phyloP scores from a whole-genome alignment of 2,329 filamentous ascomycete species.

The Cordyceps sp. region DNA sequence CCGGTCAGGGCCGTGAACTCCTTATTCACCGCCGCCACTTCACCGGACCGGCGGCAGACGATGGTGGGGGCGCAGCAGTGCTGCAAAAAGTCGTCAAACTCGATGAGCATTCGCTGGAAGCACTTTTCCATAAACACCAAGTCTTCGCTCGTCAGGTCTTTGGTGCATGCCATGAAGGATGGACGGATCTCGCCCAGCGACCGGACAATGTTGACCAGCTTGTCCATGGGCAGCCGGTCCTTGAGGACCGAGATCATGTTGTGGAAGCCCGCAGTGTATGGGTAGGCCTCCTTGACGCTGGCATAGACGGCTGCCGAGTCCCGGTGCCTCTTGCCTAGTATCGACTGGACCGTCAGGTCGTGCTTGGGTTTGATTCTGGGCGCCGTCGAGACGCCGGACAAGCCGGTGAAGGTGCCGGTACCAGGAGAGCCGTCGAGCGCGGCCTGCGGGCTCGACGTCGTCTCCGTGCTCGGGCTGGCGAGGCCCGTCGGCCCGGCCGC shows the following conservation, averaged over 20 bases:
- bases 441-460: slow-evolving; percentile 42
- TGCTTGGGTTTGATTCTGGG: slow-evolving; percentile 27
- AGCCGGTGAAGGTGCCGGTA: slow-evolving; percentile 10
- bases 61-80: slow-evolving; percentile 81
- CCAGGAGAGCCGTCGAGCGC: slow-evolving; percentile 38
- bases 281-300: slow-evolving; percentile 77
- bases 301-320: slow-evolving; percentile 82
- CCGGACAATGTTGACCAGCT: slow-evolving; percentile 70
- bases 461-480: slow-evolving; percentile 47
- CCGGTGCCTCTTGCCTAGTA: slow-evolving; percentile 40
- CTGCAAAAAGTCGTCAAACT: slow-evolving; percentile 85
- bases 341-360: slow-evolving; percentile 26
- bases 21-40: slow-evolving; percentile 89
- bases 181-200: slow-evolving; percentile 80
- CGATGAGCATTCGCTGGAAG: slow-evolving; percentile 80
- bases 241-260: slow-evolving; percentile 68
- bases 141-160: slow-evolving; percentile 75
- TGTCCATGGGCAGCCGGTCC: slow-evolving; percentile 59
- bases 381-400: slow-evolving; percentile 8
- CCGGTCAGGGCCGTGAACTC: slow-evolving; percentile 93
- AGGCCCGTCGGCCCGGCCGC: slow-evolving; percentile 44
- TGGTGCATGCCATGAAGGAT: slow-evolving; percentile 82
- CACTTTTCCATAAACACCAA: slow-evolving; percentile 96
- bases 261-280: slow-evolving; percentile 82
- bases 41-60: slow-evolving; percentile 79